Conservation (phyloP, 805 yeast genomes). For the Candida peoriensis region DNA sequence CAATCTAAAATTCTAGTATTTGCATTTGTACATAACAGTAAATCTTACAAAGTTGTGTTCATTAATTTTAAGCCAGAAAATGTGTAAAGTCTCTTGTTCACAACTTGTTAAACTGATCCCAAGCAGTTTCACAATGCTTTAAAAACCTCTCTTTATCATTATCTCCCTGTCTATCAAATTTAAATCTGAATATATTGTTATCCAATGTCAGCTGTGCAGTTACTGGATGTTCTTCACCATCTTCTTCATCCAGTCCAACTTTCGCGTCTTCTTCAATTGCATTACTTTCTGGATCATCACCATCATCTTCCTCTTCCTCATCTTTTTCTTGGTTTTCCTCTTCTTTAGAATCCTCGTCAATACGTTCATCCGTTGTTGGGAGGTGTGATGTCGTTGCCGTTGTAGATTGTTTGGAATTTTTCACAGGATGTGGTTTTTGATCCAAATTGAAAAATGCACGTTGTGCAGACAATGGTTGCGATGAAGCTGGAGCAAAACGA, state of each 20-base stretch:
- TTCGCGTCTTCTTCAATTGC: slow-evolving; percentile 33
- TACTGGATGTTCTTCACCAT: slow-evolving; percentile 9
- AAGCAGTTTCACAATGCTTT: slow-evolving; percentile 30
- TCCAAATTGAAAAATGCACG: slow-evolving; percentile 32
- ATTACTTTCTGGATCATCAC: slow-evolving; percentile 25
- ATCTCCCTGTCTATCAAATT: slow-evolving; percentile 13
- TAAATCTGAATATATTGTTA: slow-evolving; percentile 20
- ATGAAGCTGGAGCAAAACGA: slow-evolving; percentile 42
- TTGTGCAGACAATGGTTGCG: slow-evolving; percentile 50
- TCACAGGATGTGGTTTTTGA: slow-evolving; percentile 12
- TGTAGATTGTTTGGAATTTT: background rate
- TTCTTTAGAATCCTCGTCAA: slow-evolving; percentile 13
- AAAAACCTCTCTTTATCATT: slow-evolving; percentile 26
- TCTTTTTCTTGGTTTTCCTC: slow-evolving; percentile 3
- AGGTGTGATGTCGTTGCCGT: too few species aligned
- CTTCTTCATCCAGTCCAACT: slow-evolving; percentile 15
- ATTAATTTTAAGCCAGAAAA: too few species aligned
- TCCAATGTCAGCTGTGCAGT: slow-evolving; percentile 16
- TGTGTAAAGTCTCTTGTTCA: too few species aligned
- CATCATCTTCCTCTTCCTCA: slow-evolving; percentile 6
- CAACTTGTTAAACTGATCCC: slow-evolving; percentile 26
- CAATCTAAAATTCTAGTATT: too few species aligned
- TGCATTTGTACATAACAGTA: too few species aligned
- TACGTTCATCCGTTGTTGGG: slow-evolving; percentile 6
- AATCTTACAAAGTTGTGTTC: too few species aligned